Base-by-base conservation (phyloP, 495 filamentous ascomycete species). In the Terfezia claveryi region DNA sequence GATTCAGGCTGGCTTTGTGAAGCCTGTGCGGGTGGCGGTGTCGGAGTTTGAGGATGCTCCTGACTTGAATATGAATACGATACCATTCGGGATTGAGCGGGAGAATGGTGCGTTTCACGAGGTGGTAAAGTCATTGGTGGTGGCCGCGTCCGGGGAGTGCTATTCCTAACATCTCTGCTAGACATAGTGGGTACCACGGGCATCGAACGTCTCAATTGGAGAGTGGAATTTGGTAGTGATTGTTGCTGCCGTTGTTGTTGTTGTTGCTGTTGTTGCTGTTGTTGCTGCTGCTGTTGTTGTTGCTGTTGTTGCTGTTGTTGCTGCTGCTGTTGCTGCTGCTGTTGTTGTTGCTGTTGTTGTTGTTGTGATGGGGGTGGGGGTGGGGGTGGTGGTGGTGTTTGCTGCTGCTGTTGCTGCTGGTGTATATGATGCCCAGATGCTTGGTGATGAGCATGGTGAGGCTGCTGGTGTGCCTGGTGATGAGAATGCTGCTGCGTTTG, bases 251-350 rank as follows among this genome's bases (percentile, higher is more conserved):
- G 3, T 9, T 49, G 44, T n/a, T 20, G 14, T n/a, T n/a, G 20
- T 20, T 49, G 44, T 3, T 20, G 14, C 2, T 20, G 14, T 49
- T 49, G 44, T 2, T 49, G 44, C 6, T 20, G 44, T 20, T 49
- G 44, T 5, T 14, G 14, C 4, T 54, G 53, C 36, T 62, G 59
- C 16, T 62, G 60, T 12, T 62, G 59, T 8, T 62, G 59, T 46
- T 62, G 59, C 17, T 62, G 60, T 23, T 53, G 54, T 55, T 65
- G 62, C 38, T 63, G 59, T 53, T 64, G 62, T 8, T 59, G 52
- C 27, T 59, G 62, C 37, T 61, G 58, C 16, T 64, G 60, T 50
- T 60, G 60, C 36, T 64, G 61, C 38, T 63, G 61, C 20, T 62
- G 60, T 23, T 37, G 55, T 14, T 14, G 27, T 32, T 12, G 11